Percentiles rank a stretch among this genome's conserved stretches.
These are phyloP conservation scores for Apium graveolens DNA, from an alignment of 129 eudicot genomes.

Conservation along the genomic window DNA sequence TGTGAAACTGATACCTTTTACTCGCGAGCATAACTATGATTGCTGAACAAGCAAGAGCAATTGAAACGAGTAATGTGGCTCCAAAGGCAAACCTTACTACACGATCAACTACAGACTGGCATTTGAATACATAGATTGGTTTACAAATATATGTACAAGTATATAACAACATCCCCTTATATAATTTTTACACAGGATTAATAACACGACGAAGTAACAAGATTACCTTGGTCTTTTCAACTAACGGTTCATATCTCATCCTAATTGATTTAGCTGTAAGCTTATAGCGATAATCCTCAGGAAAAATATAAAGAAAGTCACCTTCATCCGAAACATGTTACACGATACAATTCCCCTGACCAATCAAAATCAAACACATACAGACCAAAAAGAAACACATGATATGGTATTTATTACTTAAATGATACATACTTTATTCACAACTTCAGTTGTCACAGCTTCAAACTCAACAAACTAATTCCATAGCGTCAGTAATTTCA, in stretches of 20 bases:
- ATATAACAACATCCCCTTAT: neutral
- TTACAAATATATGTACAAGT: neutral
- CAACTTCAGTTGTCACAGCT: neutral
- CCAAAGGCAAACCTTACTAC: slow-evolving; percentile 82
- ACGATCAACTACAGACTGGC: slow-evolving; percentile 71
- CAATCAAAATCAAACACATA: slow-evolving; percentile 19
- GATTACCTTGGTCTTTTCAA: slow-evolving; percentile 88
- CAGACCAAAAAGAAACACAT: neutral
- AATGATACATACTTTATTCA: neutral
- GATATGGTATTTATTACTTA: neutral
- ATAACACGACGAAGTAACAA: neutral
- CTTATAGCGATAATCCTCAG: slow-evolving; percentile 66
- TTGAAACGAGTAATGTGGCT: slow-evolving; percentile 79
- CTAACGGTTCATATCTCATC: slow-evolving; percentile 65
- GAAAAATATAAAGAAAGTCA: slow-evolving; percentile 81
- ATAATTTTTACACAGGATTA: neutral
- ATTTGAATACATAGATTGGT: slow-evolving; percentile 16
- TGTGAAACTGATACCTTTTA: slow-evolving; percentile 42
- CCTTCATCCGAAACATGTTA: slow-evolving; percentile 95
- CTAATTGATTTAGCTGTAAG: slow-evolving; percentile 76
- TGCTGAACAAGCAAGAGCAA: slow-evolving; percentile 69
- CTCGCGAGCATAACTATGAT: slow-evolving; percentile 62
- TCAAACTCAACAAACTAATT: neutral
- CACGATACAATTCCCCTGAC: slow-evolving; percentile 10
- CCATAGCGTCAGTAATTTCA: neutral